Evolutionary conservation across 768 basidiomycete genomes (phyloP), one percentile per base, ranked within the genome.

Genomic region (Termitomyces sp.): DNA sequence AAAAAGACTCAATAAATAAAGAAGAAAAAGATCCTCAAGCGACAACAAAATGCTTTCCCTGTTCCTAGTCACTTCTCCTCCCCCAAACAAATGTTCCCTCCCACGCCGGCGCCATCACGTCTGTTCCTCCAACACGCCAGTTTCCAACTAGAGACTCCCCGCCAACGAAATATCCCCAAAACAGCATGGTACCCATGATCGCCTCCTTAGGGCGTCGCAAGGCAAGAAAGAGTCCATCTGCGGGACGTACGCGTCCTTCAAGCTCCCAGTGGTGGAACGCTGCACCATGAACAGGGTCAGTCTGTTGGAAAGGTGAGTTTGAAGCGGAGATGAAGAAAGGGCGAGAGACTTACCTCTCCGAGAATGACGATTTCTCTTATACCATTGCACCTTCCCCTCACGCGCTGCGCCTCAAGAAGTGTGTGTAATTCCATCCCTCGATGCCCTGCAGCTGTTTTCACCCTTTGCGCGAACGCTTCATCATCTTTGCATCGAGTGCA

Each of bases 91-190:
- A 88, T 7, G 89, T 79, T 36, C 85, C 82, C 69, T 91, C 89
- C 71, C 83, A 84, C 11, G 79, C 77, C 0, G 86, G 86, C 10
- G 74, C 67, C 5, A 77, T 69, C 3, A 77, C 74, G 48, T 83
- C 81, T 60, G 69, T 76, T 57, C 69, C 70, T 43, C 79, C 81
- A 66, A 76, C 74, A 50, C 90, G 78, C 91, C 90, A 91, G 60
- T 85, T 86, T 5, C 91, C 91, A 15, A 89, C 87, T 62, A 91
- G 82, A 60, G 81, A 88, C 60, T 81, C 73, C 9, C 81, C 83
- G 0, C 84, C 88, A 6, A 87, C 80, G 51, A 92, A 63, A 68
- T 91, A 92, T 5, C 91, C 91, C 37, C 85, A 88, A 65, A 91
- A 86, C 46, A 91, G 78, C 67, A 76, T 45, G 7, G 51, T 56